These are phyloP conservation scores for Rhynchospora breviuscula DNA, from an alignment of 176 grass and related monocot genomes.

Conservation along the genomic window DNA sequence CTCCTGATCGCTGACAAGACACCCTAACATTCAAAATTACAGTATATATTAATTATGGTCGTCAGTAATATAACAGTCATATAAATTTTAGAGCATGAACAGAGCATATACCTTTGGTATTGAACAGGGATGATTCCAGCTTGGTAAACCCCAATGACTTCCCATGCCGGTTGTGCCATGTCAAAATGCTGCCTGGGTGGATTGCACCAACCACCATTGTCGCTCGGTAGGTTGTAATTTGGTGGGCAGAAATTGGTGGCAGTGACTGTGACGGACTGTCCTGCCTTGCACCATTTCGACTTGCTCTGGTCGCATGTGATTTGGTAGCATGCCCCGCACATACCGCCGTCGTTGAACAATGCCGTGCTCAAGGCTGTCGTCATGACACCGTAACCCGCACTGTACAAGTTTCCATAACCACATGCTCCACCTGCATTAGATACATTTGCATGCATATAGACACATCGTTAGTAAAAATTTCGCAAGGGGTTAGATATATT, in stretches of 20 bases:
- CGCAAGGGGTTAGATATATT: neutral
- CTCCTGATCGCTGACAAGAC: constrained; percentile 25
- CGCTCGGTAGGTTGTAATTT: constrained; percentile 33
- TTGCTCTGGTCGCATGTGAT: constrained; percentile 50
- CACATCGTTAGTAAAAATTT: neutral
- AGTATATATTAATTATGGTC: neutral
- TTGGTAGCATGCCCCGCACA: constrained; percentile 73
- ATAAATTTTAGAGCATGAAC: neutral
- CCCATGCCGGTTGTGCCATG: constrained; percentile 72
- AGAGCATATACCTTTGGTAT: constrained; percentile 35
- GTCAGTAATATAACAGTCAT: too few species aligned
- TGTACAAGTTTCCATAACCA: constrained; percentile 55
- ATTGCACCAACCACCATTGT: constrained; percentile 65
- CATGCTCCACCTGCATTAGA: constrained; percentile 41
- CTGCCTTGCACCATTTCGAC: constrained; percentile 33
- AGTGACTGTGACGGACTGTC: constrained; percentile 34
- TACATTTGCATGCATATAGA: neutral
- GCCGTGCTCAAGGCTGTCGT: constrained; percentile 73
- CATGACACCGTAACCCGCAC: constrained; percentile 42
- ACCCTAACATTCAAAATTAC: constrained; percentile 10
- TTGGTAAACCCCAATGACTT: constrained; percentile 48
- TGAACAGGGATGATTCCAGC: constrained; percentile 65
- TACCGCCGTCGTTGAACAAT: constrained; percentile 41
- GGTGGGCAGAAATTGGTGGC: constrained; percentile 72
- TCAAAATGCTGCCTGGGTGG: constrained; percentile 49